Evolutionary conservation across 345 rosid species (phyloP).

Genomic region (Firmiana major): DNA sequence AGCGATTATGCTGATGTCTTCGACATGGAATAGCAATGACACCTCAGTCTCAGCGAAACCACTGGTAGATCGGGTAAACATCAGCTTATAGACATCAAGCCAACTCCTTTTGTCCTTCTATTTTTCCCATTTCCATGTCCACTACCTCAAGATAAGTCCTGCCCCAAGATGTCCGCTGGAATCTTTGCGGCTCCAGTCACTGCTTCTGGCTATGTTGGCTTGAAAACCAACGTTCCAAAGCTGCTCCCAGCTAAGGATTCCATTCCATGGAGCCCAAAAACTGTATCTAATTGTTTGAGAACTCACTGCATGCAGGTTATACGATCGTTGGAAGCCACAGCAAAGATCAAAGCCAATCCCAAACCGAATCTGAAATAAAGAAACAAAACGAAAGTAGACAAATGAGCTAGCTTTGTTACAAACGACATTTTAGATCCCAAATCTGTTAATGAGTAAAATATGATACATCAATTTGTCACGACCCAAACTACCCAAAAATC

Average conservation of each 20-base stretch:
- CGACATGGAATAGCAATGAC: not conserved
- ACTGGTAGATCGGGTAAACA: no score
- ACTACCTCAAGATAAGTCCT: not conserved
- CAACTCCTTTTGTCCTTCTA: slow-evolving; percentile 28
- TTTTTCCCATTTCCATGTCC: slow-evolving; percentile 8
- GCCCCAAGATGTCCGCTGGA: slow-evolving; percentile 39
- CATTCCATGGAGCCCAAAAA: slow-evolving; percentile 37
- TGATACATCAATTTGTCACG: no score
- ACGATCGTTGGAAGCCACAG: no score
- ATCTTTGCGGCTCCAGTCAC: slow-evolving; percentile 32
- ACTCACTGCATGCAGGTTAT: slow-evolving; percentile 59
- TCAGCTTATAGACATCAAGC: slow-evolving; percentile 19
- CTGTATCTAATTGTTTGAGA: slow-evolving; percentile 51
- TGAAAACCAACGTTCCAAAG: slow-evolving; percentile 28
- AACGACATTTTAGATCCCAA: no score
- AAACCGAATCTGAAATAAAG: no score
- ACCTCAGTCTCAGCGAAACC: no score
- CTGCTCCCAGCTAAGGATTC: slow-evolving; percentile 31
- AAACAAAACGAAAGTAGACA: no score
- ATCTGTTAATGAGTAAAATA: no score
- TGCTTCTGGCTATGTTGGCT: slow-evolving; percentile 31
- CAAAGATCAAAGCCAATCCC: no score
- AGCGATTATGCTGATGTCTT: not conserved
- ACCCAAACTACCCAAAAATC: no score
- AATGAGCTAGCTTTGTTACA: no score